Evolutionary conservation across 1,284 basidiomycete genomes (phyloP).

Genomic region (Hymenochaete sp.): DNA sequence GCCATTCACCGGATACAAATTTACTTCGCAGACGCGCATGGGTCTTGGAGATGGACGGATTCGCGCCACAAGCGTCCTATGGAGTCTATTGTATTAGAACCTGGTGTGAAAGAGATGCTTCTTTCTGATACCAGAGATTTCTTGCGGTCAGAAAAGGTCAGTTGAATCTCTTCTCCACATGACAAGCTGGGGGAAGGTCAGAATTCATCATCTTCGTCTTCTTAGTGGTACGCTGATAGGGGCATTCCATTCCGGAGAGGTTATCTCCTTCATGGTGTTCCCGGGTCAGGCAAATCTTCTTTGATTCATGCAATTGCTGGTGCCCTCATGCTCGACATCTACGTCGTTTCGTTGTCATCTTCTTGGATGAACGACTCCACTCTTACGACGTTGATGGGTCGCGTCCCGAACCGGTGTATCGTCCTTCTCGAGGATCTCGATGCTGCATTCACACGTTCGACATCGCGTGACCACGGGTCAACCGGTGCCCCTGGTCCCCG

Average conservation of each 20-base stretch:
- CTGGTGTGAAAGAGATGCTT: constrained; percentile 78
- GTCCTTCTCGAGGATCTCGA: constrained; percentile 79
- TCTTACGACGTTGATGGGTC: constrained; percentile 69
- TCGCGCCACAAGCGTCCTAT: constrained; percentile 74
- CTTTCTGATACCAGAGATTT: constrained; percentile 74
- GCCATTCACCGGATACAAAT: constrained; percentile 76
- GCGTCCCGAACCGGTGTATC: constrained; percentile 74
- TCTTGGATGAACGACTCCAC: constrained; percentile 74
- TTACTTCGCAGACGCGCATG: constrained; percentile 79
- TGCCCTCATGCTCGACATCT: constrained; percentile 72
- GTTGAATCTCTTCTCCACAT: constrained; percentile 16
- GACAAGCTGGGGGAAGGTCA: neutral
- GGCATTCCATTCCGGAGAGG: constrained; percentile 77
- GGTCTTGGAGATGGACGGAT: constrained; percentile 77
- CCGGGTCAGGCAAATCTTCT: constrained; percentile 74
- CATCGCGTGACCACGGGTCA: constrained; percentile 22
- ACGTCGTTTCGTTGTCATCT: constrained; percentile 65
- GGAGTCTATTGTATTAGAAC: constrained; percentile 71
- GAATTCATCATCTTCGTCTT: constrained; percentile 10
- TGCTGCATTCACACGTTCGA: constrained; percentile 62
- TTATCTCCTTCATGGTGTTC: constrained; percentile 74
- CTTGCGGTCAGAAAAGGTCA: constrained; percentile 66
- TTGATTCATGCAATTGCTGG: constrained; percentile 80
- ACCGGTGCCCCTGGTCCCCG: constrained; percentile 53
- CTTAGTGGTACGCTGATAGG: constrained; percentile 42